Base-by-base conservation (phyloP, 805 yeast species). In the Nakazawaea ishiwadae region DNA sequence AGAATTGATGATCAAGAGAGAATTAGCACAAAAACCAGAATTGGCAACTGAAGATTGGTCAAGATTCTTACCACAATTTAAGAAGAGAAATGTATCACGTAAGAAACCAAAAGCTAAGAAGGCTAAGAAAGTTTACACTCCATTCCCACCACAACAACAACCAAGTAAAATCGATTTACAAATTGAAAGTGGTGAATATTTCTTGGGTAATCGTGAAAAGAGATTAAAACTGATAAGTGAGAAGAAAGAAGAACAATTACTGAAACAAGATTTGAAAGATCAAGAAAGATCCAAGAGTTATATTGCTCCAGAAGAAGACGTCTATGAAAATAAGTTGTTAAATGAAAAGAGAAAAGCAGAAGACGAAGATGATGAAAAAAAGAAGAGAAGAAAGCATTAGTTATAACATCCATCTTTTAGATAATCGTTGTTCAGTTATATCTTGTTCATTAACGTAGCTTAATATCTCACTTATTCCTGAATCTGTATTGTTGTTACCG, bases 151-250 rank as follows among this genome's bases (percentile, higher is more conserved):
- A 53, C 85, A 87, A 39, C 99, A 87, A 66, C 77, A 79, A 51
- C 99, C 98, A 58, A 84, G 98, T 72, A 90, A 93, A 85, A 73
- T 93, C 64, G 99, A 93, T 77, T 69, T 90, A 60, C 95, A 89
- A 69, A 89, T 93, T 64, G 99, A 93, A 65, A 81, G 95, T 70
- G 99, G 99, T 77, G 99, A 93, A 64, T 93, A 88, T 67, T 93
- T 93, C 78, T 72, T 93, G 67, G 85, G 88, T 46, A 84, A 87
- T 69, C 77, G 71, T 54, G 96, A 90, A 55, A 88, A 87, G 70
- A 82, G 77, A 46, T 66, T 70, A 51, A 81, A 77, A 61, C 79
- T 79, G 49, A 67, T 82, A 47, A 81, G 79, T 44, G 90, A 84
- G 55, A 86, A 88, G 73, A 76, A 79, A 49, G 86, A 80, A 41